Evolutionary conservation across 306 rosid species (phyloP), one percentile per base, ranked within the genome.

Genomic region (Prunus fruticosa): DNA sequence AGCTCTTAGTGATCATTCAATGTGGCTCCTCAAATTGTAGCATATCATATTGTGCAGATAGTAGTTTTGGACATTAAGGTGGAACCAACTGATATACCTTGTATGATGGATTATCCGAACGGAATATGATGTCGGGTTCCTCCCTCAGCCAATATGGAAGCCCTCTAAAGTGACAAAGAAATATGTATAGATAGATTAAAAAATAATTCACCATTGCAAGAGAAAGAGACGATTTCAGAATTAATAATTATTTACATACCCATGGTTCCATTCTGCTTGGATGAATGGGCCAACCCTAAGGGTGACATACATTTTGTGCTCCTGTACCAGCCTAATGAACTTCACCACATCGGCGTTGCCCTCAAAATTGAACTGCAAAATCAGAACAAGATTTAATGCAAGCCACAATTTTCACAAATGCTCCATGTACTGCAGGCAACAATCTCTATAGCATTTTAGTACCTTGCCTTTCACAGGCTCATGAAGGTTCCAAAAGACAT

Each of bases 191-290:
- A 52, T 67, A 12, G 6, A 30, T 2, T n/a, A 20, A 76, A 32
- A 63, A 11, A 15, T 6, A 6, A 23, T 18, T 76, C 19, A 16
- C 22, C 18, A 54, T 67, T 25, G 7, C 19, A 58, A 58, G 28
- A 27, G 14, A 49, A 38, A 54, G 71, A 57, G 70, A 66, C 6
- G 38, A 67, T 2, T 23, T 58, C 13, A 52, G 13, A 54, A 50
- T 12, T 18, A 50, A 5, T 3, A 25, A 20, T n/a, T 32, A 23
- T 23, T 20, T 43, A 18, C 58, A 60, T 80, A 93, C 98, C 98
- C 99, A 23, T 95, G 97, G 70, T 92, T 95, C 97, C 97, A 95
- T 79, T 95, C 99, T 6, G 97, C 99, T 80, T 95, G 97, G 81
- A 95, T 88, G 83, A 95, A 95, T 53, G 99, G 99, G 0, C 99